These are phyloP conservation scores for Globisporangium apiculatum DNA, from an alignment of 352 stramenopile genomes.

Conservation along the genomic window DNA sequence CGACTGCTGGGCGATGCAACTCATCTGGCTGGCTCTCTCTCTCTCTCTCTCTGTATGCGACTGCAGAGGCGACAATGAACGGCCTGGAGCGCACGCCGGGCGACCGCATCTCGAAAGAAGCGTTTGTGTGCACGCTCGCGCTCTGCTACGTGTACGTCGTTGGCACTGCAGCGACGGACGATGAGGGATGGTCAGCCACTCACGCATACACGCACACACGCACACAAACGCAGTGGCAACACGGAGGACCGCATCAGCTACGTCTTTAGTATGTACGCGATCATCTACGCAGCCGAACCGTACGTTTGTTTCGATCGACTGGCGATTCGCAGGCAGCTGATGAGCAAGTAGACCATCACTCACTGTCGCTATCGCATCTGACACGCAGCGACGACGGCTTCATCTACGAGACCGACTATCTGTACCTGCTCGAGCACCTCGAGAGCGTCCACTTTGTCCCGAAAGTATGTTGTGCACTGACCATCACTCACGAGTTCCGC, in stretches of 20 bases:
- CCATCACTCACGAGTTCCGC: too few species aligned
- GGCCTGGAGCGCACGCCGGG: conserved; percentile 48
- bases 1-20: too few species aligned
- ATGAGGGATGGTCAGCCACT: too few species aligned
- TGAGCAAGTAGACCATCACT: background rate
- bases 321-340: too few species aligned
- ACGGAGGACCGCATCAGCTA: conserved; percentile 86
- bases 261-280: conserved; percentile 83
- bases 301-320: conserved; percentile 13
- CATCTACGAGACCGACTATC: conserved; percentile 65
- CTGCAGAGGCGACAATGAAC: conserved; percentile 51
- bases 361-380: background rate
- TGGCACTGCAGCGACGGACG: too few species aligned
- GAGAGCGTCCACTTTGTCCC: conserved; percentile 54
- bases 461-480: conserved; percentile 22
- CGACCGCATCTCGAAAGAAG: conserved; percentile 58
- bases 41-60: background rate
- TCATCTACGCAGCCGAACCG: conserved; percentile 62
- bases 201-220: too few species aligned
- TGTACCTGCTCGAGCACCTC: conserved; percentile 62
- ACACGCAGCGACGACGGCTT: conserved; percentile 39
- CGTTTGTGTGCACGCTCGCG: conserved; percentile 64
- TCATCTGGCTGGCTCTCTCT: background rate
- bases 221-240: conserved; percentile 43
- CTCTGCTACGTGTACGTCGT: conserved; percentile 65